Conservation (phyloP, 1,284 basidiomycete species). For the Cryptococcus hybrid region DNA sequence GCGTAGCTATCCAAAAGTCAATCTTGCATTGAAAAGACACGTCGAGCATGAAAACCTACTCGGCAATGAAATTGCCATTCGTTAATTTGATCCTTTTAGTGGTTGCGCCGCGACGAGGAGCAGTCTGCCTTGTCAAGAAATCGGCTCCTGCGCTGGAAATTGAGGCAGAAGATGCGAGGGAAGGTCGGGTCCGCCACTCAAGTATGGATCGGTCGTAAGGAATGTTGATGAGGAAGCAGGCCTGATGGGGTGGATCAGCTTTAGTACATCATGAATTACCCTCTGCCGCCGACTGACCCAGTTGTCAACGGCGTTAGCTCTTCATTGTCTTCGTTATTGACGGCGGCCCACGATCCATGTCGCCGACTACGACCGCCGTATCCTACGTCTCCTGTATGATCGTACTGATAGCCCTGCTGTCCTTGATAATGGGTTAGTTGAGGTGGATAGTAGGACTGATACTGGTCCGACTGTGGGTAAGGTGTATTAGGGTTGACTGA, state of each 20-base stretch:
- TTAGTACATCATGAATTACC: too few relatives aligned
- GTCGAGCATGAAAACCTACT: constrained; percentile 52
- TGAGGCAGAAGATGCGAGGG: constrained; percentile 7
- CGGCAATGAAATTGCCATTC: constrained; percentile 84
- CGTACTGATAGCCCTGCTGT: not conserved
- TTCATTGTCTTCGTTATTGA: constrained; percentile 24
- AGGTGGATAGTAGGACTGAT: not conserved
- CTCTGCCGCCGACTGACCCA: constrained; percentile 6
- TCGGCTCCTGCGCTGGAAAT: constrained; percentile 30
- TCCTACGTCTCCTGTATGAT: constrained; percentile 14
- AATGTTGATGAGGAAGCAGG: constrained; percentile 8
- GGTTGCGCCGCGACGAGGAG: constrained; percentile 79
- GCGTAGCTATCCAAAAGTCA: constrained; percentile 52
- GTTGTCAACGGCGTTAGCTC: constrained; percentile 24
- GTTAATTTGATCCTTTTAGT: constrained; percentile 86
- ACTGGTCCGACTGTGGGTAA: not conserved
- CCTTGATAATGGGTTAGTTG: not conserved
- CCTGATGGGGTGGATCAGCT: not conserved
- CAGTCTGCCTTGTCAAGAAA: constrained; percentile 69
- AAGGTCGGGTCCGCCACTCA: not conserved
- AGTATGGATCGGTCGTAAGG: constrained; percentile 9
- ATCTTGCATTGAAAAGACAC: not conserved
- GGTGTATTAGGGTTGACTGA: not conserved
- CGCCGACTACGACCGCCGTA: constrained; percentile 6
- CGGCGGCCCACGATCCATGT: constrained; percentile 19